These are phyloP conservation scores for Schizosaccharomyces japonicus DNA, from an alignment of 805 yeast species.

Conservation along the genomic window DNA sequence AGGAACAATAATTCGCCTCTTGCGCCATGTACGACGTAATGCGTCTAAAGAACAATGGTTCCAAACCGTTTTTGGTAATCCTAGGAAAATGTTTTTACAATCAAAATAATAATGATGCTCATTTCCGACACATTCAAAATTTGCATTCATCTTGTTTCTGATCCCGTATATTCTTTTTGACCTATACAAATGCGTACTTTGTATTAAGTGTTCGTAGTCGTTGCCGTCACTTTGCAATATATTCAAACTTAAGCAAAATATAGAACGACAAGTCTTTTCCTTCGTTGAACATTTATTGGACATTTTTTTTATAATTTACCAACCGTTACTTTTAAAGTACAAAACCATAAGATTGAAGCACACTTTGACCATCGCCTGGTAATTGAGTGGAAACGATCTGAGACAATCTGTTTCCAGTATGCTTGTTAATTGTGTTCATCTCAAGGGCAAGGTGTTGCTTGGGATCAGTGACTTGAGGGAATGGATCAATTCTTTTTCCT, in stretches of 20 bases:
- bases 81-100: too few species aligned
- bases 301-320: neutral
- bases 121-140: too few species aligned
- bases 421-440: neutral
- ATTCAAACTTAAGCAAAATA: too few species aligned
- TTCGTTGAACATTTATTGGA: too few species aligned
- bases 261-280: too few species aligned
- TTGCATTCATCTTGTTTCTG: too few species aligned
- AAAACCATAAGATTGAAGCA: slow-evolving; percentile 1
- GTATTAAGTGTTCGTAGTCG: too few species aligned
- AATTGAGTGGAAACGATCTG: neutral
- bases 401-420: neutral
- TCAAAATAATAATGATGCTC: too few species aligned
- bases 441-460: slow-evolving; percentile 5
- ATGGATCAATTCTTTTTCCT: slow-evolving; percentile 44
- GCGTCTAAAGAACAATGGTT: neutral
- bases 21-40: slow-evolving; percentile 17
- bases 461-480: slow-evolving; percentile 18
- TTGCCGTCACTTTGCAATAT: too few species aligned
- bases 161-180: too few species aligned
- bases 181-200: too few species aligned
- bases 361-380: slow-evolving; percentile 4
- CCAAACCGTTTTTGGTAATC: neutral
- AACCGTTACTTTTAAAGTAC: neutral
- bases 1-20: slow-evolving; percentile 64